A percentile compares a stretch with the other conserved stretches of the same genome.
These are phyloP conservation scores for Candida sp. DNA, from an alignment of 1,139 yeast species.

Conservation along the genomic window DNA sequence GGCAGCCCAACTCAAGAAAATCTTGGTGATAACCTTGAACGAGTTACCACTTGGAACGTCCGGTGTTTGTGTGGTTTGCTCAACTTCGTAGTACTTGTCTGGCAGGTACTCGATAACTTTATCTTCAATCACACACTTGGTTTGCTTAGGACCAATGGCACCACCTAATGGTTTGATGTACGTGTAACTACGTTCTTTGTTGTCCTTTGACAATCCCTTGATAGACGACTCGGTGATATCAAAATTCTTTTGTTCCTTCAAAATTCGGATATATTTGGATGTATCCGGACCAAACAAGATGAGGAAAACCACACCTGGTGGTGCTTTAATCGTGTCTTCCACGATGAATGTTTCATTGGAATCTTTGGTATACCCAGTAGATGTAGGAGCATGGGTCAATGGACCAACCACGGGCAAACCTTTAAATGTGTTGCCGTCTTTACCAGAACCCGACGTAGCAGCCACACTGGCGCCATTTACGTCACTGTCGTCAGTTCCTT, in stretches of 20 bases:
- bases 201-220: conserved; percentile 37
- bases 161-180: conserved; percentile 83
- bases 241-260: conserved; percentile 72
- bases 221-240: conserved; percentile 61
- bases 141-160: conserved; percentile 94
- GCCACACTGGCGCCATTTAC: conserved; percentile 8
- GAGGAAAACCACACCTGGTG: conserved; percentile 77
- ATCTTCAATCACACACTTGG: conserved; percentile 82
- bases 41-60: conserved; percentile 95
- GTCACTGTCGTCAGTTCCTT: conserved; percentile 6
- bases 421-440: conserved; percentile 25
- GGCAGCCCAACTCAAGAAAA: conserved; percentile 77
- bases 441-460: conserved; percentile 7
- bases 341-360: conserved; percentile 65
- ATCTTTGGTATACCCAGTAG: conserved; percentile 49
- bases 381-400: conserved; percentile 39
- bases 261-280: conserved; percentile 54
- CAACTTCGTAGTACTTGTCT: conserved; percentile 58
- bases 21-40: conserved; percentile 74
- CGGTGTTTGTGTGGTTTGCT: conserved; percentile 77
- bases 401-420: conserved; percentile 47
- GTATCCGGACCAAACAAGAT: conserved; percentile 79
- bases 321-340: conserved; percentile 70
- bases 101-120: conserved; percentile 66
- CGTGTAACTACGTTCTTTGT: conserved; percentile 58